Evolutionary conservation across 148 eudicot species (phyloP), one percentile per base, ranked within the genome.

Genomic region (Rhododendron henanense): DNA sequence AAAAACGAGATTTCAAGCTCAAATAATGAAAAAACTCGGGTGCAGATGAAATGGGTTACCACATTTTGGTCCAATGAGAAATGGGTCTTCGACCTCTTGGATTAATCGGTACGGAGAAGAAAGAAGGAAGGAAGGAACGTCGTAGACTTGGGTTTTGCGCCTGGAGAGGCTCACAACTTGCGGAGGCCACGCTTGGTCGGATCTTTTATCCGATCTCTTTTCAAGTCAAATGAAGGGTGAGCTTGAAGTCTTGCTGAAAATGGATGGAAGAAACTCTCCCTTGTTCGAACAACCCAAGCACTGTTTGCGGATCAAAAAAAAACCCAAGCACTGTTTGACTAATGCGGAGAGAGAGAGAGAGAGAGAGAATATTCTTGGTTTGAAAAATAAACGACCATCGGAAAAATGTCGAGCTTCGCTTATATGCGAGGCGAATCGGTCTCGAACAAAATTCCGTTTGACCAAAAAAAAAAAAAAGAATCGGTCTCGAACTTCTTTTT

Each of bases 1-100:
- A 6, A 47, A 71, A 25, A 25, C 37, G 31, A 84, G 41, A 79
- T 67, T 74, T 48, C 51, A n/a, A 45, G 48, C 78, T 69, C 31
- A 84, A 69, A 31, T 53, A 47, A 51, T 78, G 45, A 59, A 50
- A 80, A 5, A 73, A 76, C 25, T 81, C 44, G 69, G 51, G 53
- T 39, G 37, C 63, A 57, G 55, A 48, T 15, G 65, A 82, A 87
- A 84, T 16, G 75, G 79, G 77, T 80, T 85, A 87, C 91, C 89
- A 53, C 85, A 71, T 81, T 79, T 83, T 83, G 28, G 71, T 48
- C 53, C 78, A 51, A 45, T 13, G 69, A 85, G 78, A 71, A 45
- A 83, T n/a, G 87, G 84, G 88, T 59, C 88, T 83, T 81, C 63
- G 75, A 45, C 69, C 18, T 35, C 67, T 63, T 85, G 59, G 50